Conservation (phyloP, 441 rosid species). For the Brassica balearica region DNA sequence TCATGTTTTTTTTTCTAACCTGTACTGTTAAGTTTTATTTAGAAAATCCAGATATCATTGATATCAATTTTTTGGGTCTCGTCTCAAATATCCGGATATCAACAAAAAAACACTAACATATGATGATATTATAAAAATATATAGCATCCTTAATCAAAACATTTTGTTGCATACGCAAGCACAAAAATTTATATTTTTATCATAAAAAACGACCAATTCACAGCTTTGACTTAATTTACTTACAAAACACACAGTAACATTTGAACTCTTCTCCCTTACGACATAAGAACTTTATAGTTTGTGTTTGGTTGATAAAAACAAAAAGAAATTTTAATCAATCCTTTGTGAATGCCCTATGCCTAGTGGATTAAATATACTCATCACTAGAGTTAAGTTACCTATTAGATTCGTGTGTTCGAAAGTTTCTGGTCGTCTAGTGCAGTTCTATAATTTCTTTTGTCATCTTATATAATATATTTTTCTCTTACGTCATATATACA, state of each 20-base stretch:
- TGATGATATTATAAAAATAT: no score
- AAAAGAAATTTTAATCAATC: no score
- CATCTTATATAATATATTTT: not conserved
- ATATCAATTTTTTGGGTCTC: no score
- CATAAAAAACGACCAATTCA: not conserved
- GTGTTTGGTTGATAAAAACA: not conserved
- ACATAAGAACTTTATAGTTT: not conserved
- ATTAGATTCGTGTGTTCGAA: not conserved
- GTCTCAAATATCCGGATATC: no score
- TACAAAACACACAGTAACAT: not conserved
- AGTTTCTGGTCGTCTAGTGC: constrained; percentile 15
- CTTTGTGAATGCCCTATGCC: not conserved
- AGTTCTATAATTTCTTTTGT: not conserved
- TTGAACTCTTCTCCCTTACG: not conserved
- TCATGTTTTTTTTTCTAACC: no score
- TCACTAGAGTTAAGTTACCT: not conserved
- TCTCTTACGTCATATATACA: constrained; percentile 10
- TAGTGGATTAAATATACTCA: not conserved
- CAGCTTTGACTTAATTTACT: not conserved
- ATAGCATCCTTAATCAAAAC: not conserved
- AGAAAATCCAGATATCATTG: no score
- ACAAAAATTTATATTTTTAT: not conserved
- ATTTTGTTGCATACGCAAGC: not conserved
- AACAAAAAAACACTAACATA: no score
- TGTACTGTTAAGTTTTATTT: no score